Evolutionary conservation across 441 rosid genomes (phyloP).

Genomic region (Pelargonium cotyledonis): DNA sequence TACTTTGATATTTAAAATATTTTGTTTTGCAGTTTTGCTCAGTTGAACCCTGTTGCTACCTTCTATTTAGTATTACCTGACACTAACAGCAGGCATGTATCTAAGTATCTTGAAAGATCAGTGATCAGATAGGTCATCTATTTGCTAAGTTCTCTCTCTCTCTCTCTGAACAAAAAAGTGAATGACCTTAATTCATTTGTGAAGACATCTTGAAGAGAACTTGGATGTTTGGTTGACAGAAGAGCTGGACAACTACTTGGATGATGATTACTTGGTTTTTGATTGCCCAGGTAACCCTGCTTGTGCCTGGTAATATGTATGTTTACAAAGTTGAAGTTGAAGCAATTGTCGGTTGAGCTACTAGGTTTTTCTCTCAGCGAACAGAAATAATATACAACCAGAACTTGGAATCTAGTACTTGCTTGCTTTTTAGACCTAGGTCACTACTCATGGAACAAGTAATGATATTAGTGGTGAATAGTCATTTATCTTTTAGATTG

Average conservation of each 20-base stretch:
- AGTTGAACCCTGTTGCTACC: background rate
- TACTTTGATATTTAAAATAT: background rate
- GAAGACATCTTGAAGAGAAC: conserved; percentile 70
- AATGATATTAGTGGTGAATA: background rate
- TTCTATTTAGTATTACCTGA: background rate
- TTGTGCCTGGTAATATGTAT: background rate
- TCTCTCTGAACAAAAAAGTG: background rate
- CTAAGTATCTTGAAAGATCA: background rate
- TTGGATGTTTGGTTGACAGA: conserved; percentile 79
- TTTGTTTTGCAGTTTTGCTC: background rate
- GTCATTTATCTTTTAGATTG: background rate
- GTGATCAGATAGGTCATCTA: background rate
- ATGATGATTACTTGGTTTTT: conserved; percentile 36
- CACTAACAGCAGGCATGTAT: background rate
- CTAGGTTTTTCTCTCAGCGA: background rate
- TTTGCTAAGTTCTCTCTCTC: background rate
- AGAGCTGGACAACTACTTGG: conserved; percentile 77
- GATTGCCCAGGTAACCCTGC: conserved; percentile 74
- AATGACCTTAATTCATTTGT: conserved; percentile 31
- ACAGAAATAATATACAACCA: background rate
- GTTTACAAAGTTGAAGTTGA: background rate
- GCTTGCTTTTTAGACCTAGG: background rate
- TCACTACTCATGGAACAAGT: background rate
- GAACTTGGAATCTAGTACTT: background rate
- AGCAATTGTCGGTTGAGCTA: background rate